Evolutionary conservation across 441 rosid species (phyloP), one percentile per base, ranked within the genome.

Genomic region (Jatropha podagrica): DNA sequence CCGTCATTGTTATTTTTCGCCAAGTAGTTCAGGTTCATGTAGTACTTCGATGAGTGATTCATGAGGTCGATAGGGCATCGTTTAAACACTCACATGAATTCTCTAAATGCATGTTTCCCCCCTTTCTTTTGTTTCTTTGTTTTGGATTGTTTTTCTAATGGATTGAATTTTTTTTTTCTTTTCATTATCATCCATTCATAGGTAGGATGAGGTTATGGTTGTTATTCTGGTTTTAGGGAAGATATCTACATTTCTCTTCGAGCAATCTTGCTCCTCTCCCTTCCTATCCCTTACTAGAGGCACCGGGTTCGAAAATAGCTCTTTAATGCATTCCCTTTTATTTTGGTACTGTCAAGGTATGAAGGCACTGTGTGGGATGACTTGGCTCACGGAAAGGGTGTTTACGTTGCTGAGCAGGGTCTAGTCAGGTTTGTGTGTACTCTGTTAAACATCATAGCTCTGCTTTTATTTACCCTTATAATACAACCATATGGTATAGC

Each of bases 291-390:
- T 62, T 14, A n/a, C 27, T 61, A 2, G 40, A 9, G 55, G n/a
- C 20, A 23, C 32, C 4, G 5, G 44, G 10, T 48, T 55, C 7
- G 59, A 58, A 58, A 68, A n/a, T 68, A 55, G 14, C 63, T 55
- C 37, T 63, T 60, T 49, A 59, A 5, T 69, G 77, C 62, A 41
- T 49, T 67, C 3, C 23, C 13, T 10, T 46, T 27, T 46, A 66
- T 46, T 80, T 60, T 71, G 76, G 44, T 67, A 55, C 73, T 46
- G n/a, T 76, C 40, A 78, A 94, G 98, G 85, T 92, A 92, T 68
- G 96, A 92, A 90, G 97, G 98, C 46, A 91, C 97, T 18, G 87
- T 94, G 40, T 94, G 96, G 97, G 96, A 92, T 90, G 96, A 92
- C 81, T 78, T 88, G 88, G 98, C 98, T 84, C 95, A 88, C 77